Base-by-base conservation (phyloP, 1,284 basidiomycete species). In the Marasmius tenuissimus region DNA sequence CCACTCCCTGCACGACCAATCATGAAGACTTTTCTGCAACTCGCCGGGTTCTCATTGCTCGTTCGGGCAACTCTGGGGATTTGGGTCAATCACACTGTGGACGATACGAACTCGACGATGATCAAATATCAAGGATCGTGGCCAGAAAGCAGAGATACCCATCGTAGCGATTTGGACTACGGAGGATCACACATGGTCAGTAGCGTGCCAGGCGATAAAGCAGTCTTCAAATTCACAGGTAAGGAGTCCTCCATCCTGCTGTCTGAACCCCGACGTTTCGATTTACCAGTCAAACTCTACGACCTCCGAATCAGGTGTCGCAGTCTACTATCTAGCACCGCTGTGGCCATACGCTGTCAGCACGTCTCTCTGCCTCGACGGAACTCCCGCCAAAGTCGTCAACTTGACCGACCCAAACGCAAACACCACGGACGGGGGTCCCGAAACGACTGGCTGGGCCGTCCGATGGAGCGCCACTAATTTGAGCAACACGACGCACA, bases 191-290 rank as follows among this genome's bases (percentile, higher is more conserved):
- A 62, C 27, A 48, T 45, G 14, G 37, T 49, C 14, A 61, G 55
- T 27, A 54, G 5, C 6, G 39, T 42, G 4, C 27, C 45, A 27
- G 57, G 56, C 9, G 61, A 57, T 40, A 58, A 49, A 38, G 61
- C 61, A n/a, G 58, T 14, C n/a, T 55, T 62, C 42, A 58, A 11
- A 6, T 62, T 62, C 20, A 62, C 61, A 54, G 61, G 61, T 55
- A 33, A 53, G 49, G 7, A 11, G 34, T 16, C 37, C 38, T 11
- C 20, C 22, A 9, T 1, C 7, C 14, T 35, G 12, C 12, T 61
- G 16, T 55, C 48, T 57, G 45, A 14, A 16, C 37, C 9, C 33
- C 27, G 40, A 16, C n/a, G 18, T 4, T 34, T 12, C 45, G 16
- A 34, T n/a, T 20, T 27, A 27, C 27, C 27, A 27, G 27, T 27